Evolutionary conservation across 1,284 basidiomycete genomes (phyloP), one percentile per base, ranked within the genome.

Genomic region (Ustilago hordei): DNA sequence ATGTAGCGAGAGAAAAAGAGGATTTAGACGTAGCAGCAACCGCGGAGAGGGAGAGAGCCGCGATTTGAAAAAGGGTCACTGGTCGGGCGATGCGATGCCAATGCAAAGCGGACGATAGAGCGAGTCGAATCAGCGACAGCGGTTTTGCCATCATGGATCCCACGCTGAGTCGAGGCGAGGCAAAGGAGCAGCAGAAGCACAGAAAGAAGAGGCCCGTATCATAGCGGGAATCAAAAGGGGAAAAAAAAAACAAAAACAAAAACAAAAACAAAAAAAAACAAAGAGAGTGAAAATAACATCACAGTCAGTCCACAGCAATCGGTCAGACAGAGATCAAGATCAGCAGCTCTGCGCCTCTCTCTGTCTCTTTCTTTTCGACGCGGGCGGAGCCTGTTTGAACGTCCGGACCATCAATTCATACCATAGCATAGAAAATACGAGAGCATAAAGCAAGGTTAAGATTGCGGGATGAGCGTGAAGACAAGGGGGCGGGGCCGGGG

Each of bases 121-220:
- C 62, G 31, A 54, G 47, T 56, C 57, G 57, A 60, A 60, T 65
- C 64, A 54, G 52, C 45, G 52, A 55, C 57, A 45, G 43, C 23
- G 43, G 43, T 45, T 45, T 45, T 45, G 43, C 43, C 43, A 45
- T 45, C 43, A 45, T 45, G 43, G 23, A 19, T n/a, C 17, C 15
- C 17, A 15, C n/a, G 8, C 7, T 9, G 17, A 45, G 43, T 6
- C 43, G 13, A 19, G 43, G 4, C 43, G 19, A 7, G 43, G 8
- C n/a, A 45, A 19, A 45, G 43, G 13, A 28, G 36, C 28, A 41
- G 60, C 54, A 39, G 38, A 39, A 39, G 38, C 38, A 39, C 38
- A 39, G 38, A 39, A 9, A 11, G 38, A 48, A 19, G 19, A 23
- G n/a, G 28, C 48, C 54, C 54, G 35, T 36, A 54, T 54, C 52